Conservation (phyloP, 768 basidiomycete genomes). For the Russula foetens region DNA sequence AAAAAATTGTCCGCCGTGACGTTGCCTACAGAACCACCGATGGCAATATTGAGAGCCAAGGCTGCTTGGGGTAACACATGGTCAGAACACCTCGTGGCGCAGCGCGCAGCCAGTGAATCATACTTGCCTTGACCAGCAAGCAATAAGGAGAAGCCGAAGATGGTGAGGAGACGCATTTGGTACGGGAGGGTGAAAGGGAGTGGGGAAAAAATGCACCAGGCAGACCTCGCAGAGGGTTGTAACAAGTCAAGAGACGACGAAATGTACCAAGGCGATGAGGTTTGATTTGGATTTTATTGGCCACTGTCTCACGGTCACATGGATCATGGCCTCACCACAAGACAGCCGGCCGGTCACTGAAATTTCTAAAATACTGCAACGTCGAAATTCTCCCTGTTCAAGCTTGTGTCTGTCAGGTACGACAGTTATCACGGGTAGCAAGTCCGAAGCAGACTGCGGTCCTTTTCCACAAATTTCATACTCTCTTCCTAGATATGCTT, state of each 20-base stretch:
- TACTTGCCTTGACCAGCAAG: conserved; percentile 61
- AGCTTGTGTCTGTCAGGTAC: not conserved
- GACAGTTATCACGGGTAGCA: not conserved
- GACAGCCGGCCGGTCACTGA: too few relatives aligned
- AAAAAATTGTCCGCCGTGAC: conserved; percentile 41
- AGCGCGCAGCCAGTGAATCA: not conserved
- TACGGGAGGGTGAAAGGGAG: not conserved
- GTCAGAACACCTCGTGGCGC: not conserved
- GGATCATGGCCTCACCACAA: not conserved
- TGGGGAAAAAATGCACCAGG: conserved; percentile 14
- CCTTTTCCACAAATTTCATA: not conserved
- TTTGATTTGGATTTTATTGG: not conserved
- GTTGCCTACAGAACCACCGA: conserved; percentile 31
- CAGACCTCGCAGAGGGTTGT: conserved; percentile 19
- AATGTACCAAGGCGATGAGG: not conserved
- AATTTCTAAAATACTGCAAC: not conserved
- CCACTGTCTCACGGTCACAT: conserved; percentile 6
- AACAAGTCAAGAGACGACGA: not conserved
- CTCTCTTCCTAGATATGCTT: not conserved
- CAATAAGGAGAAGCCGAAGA: conserved; percentile 30
- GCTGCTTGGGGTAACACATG: conserved; percentile 22
- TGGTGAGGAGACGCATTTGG: conserved; percentile 24
- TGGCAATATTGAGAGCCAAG: conserved; percentile 42
- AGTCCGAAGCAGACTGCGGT: not conserved
- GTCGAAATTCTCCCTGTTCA: not conserved